These are phyloP conservation scores for Hemileia vastatrix DNA, from an alignment of 1,284 basidiomycete species.

Conservation along the genomic window DNA sequence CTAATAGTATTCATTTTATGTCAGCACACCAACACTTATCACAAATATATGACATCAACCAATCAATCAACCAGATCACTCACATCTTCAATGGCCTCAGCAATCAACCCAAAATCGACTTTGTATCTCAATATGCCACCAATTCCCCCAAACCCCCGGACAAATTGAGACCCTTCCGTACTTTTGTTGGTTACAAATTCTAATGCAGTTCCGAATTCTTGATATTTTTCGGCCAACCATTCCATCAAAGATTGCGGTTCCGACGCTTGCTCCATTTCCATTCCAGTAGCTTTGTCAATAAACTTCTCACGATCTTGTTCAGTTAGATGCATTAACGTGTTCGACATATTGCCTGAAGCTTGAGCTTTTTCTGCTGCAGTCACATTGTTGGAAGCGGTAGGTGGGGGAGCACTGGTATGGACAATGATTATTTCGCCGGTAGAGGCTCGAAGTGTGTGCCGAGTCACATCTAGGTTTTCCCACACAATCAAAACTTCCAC, in stretches of 20 bases:
- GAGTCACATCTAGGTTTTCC: slow-evolving; percentile 86
- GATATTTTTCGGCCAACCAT: slow-evolving; percentile 99
- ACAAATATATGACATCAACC: background rate
- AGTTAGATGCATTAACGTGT: slow-evolving; percentile 33
- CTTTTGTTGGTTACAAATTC: slow-evolving; percentile 59
- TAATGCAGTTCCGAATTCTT: slow-evolving; percentile 87
- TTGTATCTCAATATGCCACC: slow-evolving; percentile 91
- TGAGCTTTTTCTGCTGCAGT: slow-evolving; percentile 25
- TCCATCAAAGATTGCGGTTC: slow-evolving; percentile 80
- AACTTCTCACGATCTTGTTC: slow-evolving; percentile 89
- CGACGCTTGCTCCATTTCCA: slow-evolving; percentile 80
- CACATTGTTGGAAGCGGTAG: slow-evolving; percentile 52
- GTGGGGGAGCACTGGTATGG: slow-evolving; percentile 48
- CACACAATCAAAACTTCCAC: slow-evolving; percentile 97
- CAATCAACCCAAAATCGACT: slow-evolving; percentile 69
- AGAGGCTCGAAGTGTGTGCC: slow-evolving; percentile 76
- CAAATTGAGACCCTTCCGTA: slow-evolving; percentile 98
- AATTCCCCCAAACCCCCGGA: slow-evolving; percentile 97
- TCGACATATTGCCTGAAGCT: slow-evolving; percentile 24
- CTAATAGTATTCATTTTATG: background rate
- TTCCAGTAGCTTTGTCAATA: slow-evolving; percentile 81
- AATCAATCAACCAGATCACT: background rate
- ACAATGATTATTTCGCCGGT: slow-evolving; percentile 77
- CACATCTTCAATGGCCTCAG: slow-evolving; percentile 35
- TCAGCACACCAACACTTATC: background rate